Evolutionary conservation across 176 grass and related monocot genomes (phyloP), one percentile per base, ranked within the genome.

Genomic region (Aegilops longissima): DNA sequence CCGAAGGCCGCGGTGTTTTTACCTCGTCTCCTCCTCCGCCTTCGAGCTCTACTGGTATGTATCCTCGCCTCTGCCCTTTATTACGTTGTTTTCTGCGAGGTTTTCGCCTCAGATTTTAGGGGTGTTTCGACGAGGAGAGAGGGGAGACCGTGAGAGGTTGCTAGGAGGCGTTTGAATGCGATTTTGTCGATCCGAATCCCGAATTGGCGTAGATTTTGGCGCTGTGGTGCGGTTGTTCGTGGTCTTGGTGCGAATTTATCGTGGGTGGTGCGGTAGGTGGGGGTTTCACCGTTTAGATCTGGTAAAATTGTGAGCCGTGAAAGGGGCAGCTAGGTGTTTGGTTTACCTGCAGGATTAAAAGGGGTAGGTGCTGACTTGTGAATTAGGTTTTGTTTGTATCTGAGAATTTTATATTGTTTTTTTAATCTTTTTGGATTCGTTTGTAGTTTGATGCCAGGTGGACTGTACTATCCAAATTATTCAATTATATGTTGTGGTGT

Each of bases 321-420:
- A 75, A 11, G 63, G 70, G 61, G 44, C 11, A 62, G 75, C 31
- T 87, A 66, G 88, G 80, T 73, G 68, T 87, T 16, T 70, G 21
- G 58, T 80, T 83, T 36, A 39, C 72, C 85, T 39, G 86, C 80
- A 56, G 25, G 27, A 42, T 81, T 88, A 72, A 31, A 61, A 51
- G 23, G 24, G 61, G 52, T 34, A 24, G 45, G 52, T 80, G 70
- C 74, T 91, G 82, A 88, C 86, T 77, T 87, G 27, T 76, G 33
- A 70, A 61, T 82, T 85, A 82, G 21, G 52, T 59, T 88, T 91
- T 91, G 70, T 88, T 54, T 59, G 61, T 91, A 77, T 85, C 29
- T 68, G 76, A 51, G 14, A 66, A 76, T 72, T 78, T 83, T 68
- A 39, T 59, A 58, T 80, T 38, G 34, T 62, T 85, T 17, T 0